Percentiles rank a stretch among this genome's conserved stretches.
Conservation (phyloP, 1,284 basidiomycete genomes). For the Ustilago cynodontis region DNA sequence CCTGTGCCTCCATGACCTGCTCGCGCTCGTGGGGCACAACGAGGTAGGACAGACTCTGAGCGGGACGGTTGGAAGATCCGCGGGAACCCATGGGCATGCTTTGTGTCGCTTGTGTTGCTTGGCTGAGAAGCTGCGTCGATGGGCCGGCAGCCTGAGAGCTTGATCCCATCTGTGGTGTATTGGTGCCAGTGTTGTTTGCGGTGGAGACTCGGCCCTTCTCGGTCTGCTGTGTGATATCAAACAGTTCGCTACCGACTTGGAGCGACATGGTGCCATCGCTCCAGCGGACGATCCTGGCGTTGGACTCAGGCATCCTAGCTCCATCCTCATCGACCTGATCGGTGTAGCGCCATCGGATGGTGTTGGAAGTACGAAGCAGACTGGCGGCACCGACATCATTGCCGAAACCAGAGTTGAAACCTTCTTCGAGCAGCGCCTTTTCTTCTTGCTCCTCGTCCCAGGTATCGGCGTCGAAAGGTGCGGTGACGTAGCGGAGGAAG, state of each 20-base stretch:
- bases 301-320: conserved; percentile 82
- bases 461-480: conserved; percentile 55
- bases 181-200: conserved; percentile 43
- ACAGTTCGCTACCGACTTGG: conserved; percentile 85
- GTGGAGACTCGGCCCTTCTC: conserved; percentile 49
- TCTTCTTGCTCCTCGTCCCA: conserved; percentile 64
- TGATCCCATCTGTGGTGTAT: conserved; percentile 39
- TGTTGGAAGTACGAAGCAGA: conserved; percentile 84
- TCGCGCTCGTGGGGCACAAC: conserved; percentile 89
- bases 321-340: conserved; percentile 76
- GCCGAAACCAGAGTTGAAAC: conserved; percentile 72
- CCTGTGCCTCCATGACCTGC: conserved; percentile 85
- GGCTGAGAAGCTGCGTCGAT: conserved; percentile 38
- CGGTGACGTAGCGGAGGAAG: conserved; percentile 62
- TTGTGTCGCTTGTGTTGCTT: conserved; percentile 46
- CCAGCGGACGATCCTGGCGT: conserved; percentile 88
- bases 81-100: conserved; percentile 52
- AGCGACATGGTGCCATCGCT: conserved; percentile 89
- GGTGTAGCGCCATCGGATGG: conserved; percentile 88
- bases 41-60: conserved; percentile 76
- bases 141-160: conserved; percentile 38
- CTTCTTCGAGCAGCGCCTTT: conserved; percentile 64
- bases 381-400: conserved; percentile 69
- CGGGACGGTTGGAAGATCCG: conserved; percentile 45
- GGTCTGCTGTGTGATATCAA: conserved; percentile 77